Base-by-base conservation (phyloP, 78 protist genomes). In the Isochrysis galbana region DNA sequence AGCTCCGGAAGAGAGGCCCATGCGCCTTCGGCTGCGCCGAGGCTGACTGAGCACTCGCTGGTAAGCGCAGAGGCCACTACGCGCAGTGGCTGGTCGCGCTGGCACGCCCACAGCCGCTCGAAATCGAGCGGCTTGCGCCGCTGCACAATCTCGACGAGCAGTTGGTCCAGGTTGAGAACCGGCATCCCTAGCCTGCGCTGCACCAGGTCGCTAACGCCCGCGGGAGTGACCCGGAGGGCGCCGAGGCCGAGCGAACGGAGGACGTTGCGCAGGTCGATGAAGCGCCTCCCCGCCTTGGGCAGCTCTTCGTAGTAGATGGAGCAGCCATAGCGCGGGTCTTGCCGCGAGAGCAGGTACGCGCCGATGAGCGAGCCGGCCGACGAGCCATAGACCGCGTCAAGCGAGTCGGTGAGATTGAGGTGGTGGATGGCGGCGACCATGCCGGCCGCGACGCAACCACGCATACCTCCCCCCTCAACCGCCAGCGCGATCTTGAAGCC, bases 401-500 rank as follows among this genome's bases (percentile, higher is more conserved):
- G 17, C 42, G 90, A 21, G 69, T 87, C 90, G 54, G 29, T 38
- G 14, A 47, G 72, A 14, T 70, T 70, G 44, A 87, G 90, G 39
- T 46, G 46, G 69, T 21, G 32, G 42, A 87, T 19, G n/a, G 90
- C 90, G 32, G 46, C 72, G 34, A 47, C 90, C 90, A 87, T 87
- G 46, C 90, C 90, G 39, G 90, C 90, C n/a, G 46, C 46, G 69
- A 87, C 90, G 32, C 46, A 21, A 5, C 90, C 90, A 39, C 90
- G 90, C 90, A 87, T 87, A 21, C 90, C 90, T 29, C 90, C 90
- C 39, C 90, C 90, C 55, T 87, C 90, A 39, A 87, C 38, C 29
- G 90, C 90, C 32, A 87, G 69, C 32, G 46, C 90, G 69, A 87
- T 87, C n/a, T 38, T 11, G 32, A 46, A 3, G n/a, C 90, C 90